phyloP scores from a whole-genome alignment of 2,329 filamentous ascomycete species.

The Ascocoryne sarcoides region DNA sequence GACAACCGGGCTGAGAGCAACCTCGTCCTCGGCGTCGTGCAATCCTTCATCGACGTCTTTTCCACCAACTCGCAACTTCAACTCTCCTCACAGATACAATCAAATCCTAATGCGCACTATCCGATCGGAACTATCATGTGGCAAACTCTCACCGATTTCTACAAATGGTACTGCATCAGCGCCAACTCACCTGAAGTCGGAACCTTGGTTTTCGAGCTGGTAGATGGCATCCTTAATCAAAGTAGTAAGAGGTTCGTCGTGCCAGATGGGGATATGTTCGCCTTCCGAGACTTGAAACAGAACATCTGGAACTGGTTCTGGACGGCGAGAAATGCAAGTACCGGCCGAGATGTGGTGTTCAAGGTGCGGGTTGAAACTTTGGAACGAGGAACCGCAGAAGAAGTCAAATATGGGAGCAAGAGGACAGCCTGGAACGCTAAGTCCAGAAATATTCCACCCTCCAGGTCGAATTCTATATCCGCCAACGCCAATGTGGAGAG shows the following conservation, averaged over 20 bases:
- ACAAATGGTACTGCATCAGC: slow-evolving; percentile 5
- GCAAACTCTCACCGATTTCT: slow-evolving; percentile 3
- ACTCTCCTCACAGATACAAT: background rate
- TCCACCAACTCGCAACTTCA: background rate
- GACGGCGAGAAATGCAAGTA: slow-evolving; percentile 1
- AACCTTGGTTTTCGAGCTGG: slow-evolving; percentile 6
- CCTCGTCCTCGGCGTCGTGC: background rate
- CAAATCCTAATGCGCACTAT: background rate
- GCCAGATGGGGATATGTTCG: slow-evolving; percentile 1
- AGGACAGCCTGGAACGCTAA: too few species aligned
- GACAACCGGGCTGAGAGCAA: slow-evolving; percentile 5
- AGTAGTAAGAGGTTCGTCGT: slow-evolving; percentile 7
- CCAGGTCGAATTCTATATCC: too few species aligned
- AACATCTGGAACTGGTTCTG: slow-evolving; percentile 10
- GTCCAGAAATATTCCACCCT: too few species aligned
- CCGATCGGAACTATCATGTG: slow-evolving; percentile 7
- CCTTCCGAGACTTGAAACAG: slow-evolving; percentile 6
- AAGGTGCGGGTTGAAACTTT: too few species aligned
- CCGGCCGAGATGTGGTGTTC: too few species aligned
- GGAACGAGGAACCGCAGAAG: too few species aligned
- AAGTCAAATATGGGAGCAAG: too few species aligned
- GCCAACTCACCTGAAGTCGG: background rate
- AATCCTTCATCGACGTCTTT: slow-evolving; percentile 3
- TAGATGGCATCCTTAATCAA: slow-evolving; percentile 8
- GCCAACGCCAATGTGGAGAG: too few species aligned